Evolutionary conservation across 1,284 basidiomycete species (phyloP), one percentile per base, ranked within the genome.

Genomic region (Melampsora larici-populina): DNA sequence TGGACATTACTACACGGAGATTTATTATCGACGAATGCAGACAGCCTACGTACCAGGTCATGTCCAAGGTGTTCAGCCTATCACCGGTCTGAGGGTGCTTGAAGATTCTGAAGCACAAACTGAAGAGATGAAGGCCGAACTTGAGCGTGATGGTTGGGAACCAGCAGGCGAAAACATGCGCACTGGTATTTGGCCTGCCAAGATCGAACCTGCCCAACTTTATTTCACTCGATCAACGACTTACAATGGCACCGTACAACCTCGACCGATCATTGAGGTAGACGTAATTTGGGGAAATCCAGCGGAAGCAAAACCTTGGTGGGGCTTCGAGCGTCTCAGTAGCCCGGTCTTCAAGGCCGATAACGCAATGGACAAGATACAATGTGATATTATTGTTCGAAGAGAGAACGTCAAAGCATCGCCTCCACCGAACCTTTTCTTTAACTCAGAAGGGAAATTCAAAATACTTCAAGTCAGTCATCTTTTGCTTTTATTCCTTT

Each of bases 1-100:
- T 7, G 74, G 74, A 24, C 74, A 76, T 46, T 76, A 76, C 46
- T 76, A 76, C 40, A 76, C 74, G 1, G 74, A 76, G 29, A 68
- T 76, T 36, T 76, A 76, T 33, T 76, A 76, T 68, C 66, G 74
- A 48, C 74, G 74, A 17, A 55, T 65, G 9, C 74, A 68, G 43
- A 69, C 55, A 8, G 31, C 62, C 6, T 62, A 75, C 31, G 29
- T 75, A 8, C 31, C 72, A 5, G 64, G 62, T 0, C 62, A 29
- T 36, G 62, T 36, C 17, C 66, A 67, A 51, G 58, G 65, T n/a
- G 36, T 48, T 3, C 65, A 68, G n/a, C 66, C 74, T 5, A 76
- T 76, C 74, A 76, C 66, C 18, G 74, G 65, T 18, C 66, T 76
- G 8, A 51, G 46, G 29, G 43, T 76, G 13, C 9, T 76, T 18